Base-by-base conservation (phyloP, 805 yeast species). In the Ogataea ganodermae region DNA sequence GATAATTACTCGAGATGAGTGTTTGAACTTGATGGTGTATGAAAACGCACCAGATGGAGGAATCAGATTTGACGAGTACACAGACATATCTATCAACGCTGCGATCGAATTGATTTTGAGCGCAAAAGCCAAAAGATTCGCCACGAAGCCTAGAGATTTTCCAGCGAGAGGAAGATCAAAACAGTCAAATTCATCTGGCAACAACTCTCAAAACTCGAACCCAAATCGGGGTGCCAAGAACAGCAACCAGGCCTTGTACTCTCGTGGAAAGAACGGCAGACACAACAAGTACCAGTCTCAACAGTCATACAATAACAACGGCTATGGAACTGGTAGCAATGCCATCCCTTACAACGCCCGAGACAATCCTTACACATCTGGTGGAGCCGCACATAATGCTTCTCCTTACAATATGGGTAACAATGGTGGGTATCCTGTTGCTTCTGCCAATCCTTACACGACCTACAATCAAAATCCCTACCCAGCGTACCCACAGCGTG, bases 21-120 rank as follows among this genome's bases (percentile, higher is more conserved):
- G 71, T 37, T 76, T 89, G 18, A 89, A 87, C 58, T 69, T 88
- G 12, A 91, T 85, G 63, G 77, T 86, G 1, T 91, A 86, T 62
- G 86, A 86, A 58, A 75, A 74, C 33, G 77, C 85, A 1, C 66
- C 79, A 0, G 84, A 81, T 57, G 91, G 90, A 6, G 87, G 87
- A 13, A 80, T 88, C 8, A 81, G 81, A 54, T 91, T 86, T 63
- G 96, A 89, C 59, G 96, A 90, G 60, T 90, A 89, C 60, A 75
- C 84, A 3, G 78, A 79, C 39, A 73, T 89, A n/a, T 81, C 83
- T 3, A 69, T 81, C 8, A 79, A 80, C 31, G 84, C 80, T 36
- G 91, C 91, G 0, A 76, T 84, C 12, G 81, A 80, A 40, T 66
- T 86, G 17, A 54, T 84, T 13, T 42, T 57, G 27, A 56, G 62